Conservation (phyloP, 148 eudicot species). For the Chenopodium quinoa region DNA sequence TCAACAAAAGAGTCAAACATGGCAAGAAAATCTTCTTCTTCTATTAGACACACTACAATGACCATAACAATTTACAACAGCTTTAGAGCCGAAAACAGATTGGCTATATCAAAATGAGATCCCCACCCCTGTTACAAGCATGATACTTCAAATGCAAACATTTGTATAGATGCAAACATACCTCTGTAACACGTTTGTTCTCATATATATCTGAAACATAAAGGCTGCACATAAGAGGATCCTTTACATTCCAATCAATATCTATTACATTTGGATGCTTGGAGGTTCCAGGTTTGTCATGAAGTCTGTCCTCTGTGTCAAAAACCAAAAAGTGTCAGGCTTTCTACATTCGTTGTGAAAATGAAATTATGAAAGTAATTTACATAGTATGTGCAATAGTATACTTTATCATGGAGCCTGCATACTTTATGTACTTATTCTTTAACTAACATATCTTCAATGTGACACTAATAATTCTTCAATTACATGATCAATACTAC, state of each 20-base stretch:
- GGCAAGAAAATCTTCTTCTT: neutral
- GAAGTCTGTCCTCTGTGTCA: slow-evolving; percentile 44
- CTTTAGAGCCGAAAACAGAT: neutral
- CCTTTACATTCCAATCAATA: slow-evolving; percentile 70
- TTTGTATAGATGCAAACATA: slow-evolving; percentile 24
- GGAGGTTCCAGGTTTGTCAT: slow-evolving; percentile 34
- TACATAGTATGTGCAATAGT: neutral
- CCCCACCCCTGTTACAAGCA: neutral
- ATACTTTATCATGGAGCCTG: neutral
- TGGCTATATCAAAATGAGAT: neutral
- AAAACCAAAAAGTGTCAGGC: slow-evolving; percentile 5
- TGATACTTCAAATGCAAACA: neutral
- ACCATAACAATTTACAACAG: neutral
- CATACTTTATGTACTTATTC: neutral
- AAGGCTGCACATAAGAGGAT: slow-evolving; percentile 74
- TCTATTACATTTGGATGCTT: slow-evolving; percentile 40
- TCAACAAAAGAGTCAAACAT: neutral
- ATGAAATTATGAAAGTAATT: neutral
- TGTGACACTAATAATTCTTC: neutral
- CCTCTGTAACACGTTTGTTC: slow-evolving; percentile 60
- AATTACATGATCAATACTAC: neutral
- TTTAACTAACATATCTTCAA: neutral
- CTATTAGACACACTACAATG: neutral
- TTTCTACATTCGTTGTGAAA: neutral
- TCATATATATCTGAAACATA: slow-evolving; percentile 71